phyloP scores from a whole-genome alignment of 2,329 filamentous ascomycete genomes.

The Ophiostoma tasmaniense region DNA sequence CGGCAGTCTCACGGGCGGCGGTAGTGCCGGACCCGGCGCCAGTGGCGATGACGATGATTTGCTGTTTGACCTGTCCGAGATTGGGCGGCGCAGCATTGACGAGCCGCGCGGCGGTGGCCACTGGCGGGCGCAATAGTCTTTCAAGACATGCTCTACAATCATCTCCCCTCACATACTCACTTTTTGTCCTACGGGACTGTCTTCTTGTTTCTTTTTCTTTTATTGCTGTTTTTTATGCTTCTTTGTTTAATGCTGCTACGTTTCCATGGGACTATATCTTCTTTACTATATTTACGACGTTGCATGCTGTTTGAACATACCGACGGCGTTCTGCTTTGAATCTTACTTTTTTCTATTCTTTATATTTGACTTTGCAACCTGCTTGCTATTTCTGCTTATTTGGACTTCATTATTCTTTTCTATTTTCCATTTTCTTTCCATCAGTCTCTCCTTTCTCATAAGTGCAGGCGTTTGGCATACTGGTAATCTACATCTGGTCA shows the following conservation, averaged over 20 bases:
- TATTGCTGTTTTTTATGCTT: too few relatives aligned
- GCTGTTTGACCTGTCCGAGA: constrained; percentile 64
- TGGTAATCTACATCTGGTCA: background rate
- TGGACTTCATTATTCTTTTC: background rate
- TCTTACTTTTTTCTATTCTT: background rate
- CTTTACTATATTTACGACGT: background rate
- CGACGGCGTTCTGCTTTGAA: background rate
- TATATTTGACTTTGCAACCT: background rate
- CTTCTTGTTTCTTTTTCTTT: background rate
- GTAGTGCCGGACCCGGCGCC: constrained; percentile 26
- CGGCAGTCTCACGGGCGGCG: constrained; percentile 23
- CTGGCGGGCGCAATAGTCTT: constrained; percentile 2
- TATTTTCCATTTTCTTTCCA: background rate
- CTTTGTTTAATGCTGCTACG: background rate
- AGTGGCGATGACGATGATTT: constrained; percentile 58
- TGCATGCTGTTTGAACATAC: background rate
- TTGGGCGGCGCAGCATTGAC: constrained; percentile 51
- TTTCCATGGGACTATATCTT: background rate
- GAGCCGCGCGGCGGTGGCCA: constrained; percentile 32
- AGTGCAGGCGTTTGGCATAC: background rate
- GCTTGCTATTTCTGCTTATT: background rate
- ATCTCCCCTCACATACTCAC: background rate
- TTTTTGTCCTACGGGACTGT: background rate
- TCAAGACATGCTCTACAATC: background rate
- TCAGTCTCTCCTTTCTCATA: background rate